A percentile compares a stretch with the other conserved stretches of the same genome.
phyloP scores from a whole-genome alignment of 1,284 basidiomycete genomes.

The Ceratobasidium sp. region DNA sequence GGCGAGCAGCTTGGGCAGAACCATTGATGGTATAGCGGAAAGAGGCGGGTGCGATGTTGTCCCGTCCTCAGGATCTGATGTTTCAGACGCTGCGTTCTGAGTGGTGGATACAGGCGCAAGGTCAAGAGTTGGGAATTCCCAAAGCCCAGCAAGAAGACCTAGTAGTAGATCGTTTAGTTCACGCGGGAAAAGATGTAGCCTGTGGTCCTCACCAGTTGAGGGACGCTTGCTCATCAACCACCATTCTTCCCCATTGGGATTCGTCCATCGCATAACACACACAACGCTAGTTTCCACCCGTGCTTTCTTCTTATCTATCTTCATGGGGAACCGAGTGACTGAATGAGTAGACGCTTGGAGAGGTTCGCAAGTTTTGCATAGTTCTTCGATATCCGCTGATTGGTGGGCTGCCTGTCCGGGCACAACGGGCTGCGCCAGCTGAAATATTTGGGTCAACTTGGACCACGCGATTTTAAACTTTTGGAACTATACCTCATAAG shows the following conservation, averaged over 20 bases:
- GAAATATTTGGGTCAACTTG: constrained; percentile 43
- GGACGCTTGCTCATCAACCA: constrained; percentile 86
- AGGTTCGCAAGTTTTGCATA: constrained; percentile 78
- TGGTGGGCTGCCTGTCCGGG: constrained; percentile 46
- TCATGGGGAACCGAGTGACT: constrained; percentile 88
- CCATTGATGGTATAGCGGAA: constrained; percentile 51
- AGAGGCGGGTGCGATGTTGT: constrained; percentile 9
- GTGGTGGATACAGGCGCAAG: constrained; percentile 44
- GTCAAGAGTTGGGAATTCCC: constrained; percentile 78
- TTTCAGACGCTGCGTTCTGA: constrained; percentile 30
- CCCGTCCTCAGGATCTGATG: constrained; percentile 42
- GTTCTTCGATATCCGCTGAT: constrained; percentile 73
- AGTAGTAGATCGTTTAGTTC: constrained; percentile 49
- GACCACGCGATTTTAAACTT: constrained; percentile 24
- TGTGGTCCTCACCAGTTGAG: constrained; percentile 70
- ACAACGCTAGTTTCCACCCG: constrained; percentile 88
- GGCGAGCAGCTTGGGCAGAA: constrained; percentile 46
- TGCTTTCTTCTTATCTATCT: constrained; percentile 82
- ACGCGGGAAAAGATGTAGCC: constrained; percentile 44
- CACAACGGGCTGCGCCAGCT: constrained; percentile 46
- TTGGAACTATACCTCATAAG: constrained; percentile 58
- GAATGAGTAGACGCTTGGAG: constrained; percentile 57
- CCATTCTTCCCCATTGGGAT: constrained; percentile 58
- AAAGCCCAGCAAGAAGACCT: constrained; percentile 90
- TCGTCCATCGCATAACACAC: constrained; percentile 83